Base-by-base conservation (phyloP, 345 rosid species). In the Bruguiera gymnorhiza region DNA sequence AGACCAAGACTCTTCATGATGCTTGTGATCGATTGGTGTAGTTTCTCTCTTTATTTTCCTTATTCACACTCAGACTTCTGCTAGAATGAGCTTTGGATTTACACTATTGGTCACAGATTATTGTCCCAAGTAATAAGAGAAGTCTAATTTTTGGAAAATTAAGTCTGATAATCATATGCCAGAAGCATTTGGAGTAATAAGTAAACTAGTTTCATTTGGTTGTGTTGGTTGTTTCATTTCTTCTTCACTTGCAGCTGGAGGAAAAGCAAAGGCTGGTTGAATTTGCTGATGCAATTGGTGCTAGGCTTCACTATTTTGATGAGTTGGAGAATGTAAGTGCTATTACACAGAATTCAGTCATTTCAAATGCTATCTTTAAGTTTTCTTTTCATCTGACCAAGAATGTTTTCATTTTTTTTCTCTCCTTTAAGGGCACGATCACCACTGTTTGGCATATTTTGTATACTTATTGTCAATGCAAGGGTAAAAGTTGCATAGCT, bases 251-350 rank as follows among this genome's bases (percentile, higher is more conserved):
- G 60, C 82, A 94, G 97, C 79, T 94, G 64, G 81, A 87, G 69
- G 98, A 90, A 85, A 92, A 92, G 79, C 92, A 95, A 83, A 88
- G 87, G 75, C 74, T 95, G 80, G 74, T 92, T 57, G 97, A 89
- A 75, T 92, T 91, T 84, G 97, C 91, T 5, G 97, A 92, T 79
- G 99, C 97, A 55, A 86, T 95, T 75, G 92, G 87, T 57, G 88
- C 88, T 81, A 91, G 88, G 87, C 99, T 95, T 80, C 88, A 86
- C 79, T 88, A 84, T 83, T 95, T 95, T 83, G 99, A 92, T 83
- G 99, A 95, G 84, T 80, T 95, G 96, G 99, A 95, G 93, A 92
- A 95, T 85, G 99, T 95, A 88, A 87, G 97, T 77, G 66, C 83
- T 86, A 53, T 67, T 86, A 76, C 73, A 60, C 21, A 73, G 73